Conservation (phyloP, 495 filamentous ascomycete genomes). For the Xylaria castorea region DNA sequence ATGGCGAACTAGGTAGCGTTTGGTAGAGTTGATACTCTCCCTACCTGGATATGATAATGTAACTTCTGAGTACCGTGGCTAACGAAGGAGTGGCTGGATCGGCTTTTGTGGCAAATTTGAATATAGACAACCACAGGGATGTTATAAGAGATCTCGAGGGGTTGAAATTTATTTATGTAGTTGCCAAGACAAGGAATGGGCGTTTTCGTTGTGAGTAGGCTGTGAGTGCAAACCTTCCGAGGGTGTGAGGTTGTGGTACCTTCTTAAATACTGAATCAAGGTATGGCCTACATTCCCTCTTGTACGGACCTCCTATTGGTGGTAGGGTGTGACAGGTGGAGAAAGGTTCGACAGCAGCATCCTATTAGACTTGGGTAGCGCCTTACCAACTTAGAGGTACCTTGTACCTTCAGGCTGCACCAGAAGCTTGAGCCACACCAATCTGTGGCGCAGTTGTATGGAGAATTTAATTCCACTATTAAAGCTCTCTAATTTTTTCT, state of each 20-base stretch:
- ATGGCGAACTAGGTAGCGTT: slow-evolving; percentile 55
- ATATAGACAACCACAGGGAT: not conserved
- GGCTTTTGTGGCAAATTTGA: not conserved
- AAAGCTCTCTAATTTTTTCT: slow-evolving; percentile 41
- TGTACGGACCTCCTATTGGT: not conserved
- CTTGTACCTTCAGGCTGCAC: not conserved
- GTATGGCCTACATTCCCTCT: slow-evolving; percentile 4
- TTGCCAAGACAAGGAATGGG: slow-evolving; percentile 18
- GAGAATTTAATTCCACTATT: slow-evolving; percentile 18
- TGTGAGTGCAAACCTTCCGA: slow-evolving; percentile 1
- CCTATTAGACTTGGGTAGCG: not conserved
- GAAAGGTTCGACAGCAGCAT: not conserved
- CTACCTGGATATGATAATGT: slow-evolving; percentile 20
- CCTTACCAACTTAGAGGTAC: not conserved
- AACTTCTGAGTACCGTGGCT: not conserved
- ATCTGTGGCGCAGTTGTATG: slow-evolving; percentile 12
- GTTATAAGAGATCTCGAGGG: not conserved
- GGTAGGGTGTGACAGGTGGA: not conserved
- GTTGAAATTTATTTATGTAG: not conserved
- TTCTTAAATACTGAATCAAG: slow-evolving; percentile 17
- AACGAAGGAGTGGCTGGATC: not conserved
- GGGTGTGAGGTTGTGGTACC: slow-evolving; percentile 8
- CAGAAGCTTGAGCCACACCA: slow-evolving; percentile 14
- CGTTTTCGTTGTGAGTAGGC: not conserved
- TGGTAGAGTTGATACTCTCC: slow-evolving; percentile 5